Evolutionary conservation across 2,329 filamentous ascomycete species (phyloP), one percentile per base, ranked within the genome.

Genomic region (Neonectria faginata): DNA sequence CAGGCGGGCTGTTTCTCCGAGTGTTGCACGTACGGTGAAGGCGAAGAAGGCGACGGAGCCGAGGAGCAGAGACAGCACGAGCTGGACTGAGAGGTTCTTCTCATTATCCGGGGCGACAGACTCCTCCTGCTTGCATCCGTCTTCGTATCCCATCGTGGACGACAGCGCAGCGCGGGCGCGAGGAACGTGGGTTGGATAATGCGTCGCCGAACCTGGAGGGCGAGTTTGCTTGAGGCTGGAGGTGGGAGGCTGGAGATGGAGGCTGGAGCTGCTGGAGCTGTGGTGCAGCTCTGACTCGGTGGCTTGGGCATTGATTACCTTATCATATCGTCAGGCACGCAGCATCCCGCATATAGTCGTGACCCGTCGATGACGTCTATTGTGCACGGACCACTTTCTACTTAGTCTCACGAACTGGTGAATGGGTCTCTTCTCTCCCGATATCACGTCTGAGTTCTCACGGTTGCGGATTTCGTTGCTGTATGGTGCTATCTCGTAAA

Each of bases 21-120:
- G 16, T 22, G 9, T 33, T 47, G 20, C 45, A 78, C 88, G 72
- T 81, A 92, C 89, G 76, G 92, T 96, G 72, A 97, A 97, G 20
- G 88, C 83, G 33, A 94, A 66, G 73, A 96, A 93, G 33, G 92
- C 92, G 6, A 85, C 83, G 47, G 91, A 68, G 33, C 93, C 93
- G 39, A 97, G 82, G 5, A 85, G 80, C 45, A 92, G 76, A 8
- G 93, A 95, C 72, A 97, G 84, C 64, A 89, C 85, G 56, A 94
- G 85, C 80, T 97, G 93, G 59, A 90, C 87, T 65, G 81, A 78
- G 44, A 85, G 78, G 77, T 88, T 79, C 71, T 82, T 86, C 27
- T 69, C 51, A 18, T 51, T 67, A 31, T 75, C 67, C 27, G 74
- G 78, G 18, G 29, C 64, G 56, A 77, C 63, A 29, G 63, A 70